Percentiles rank a stretch among this genome's conserved stretches.
Evolutionary conservation across 176 grass and related monocot genomes (phyloP).

Genomic region (Ananas comosus): DNA sequence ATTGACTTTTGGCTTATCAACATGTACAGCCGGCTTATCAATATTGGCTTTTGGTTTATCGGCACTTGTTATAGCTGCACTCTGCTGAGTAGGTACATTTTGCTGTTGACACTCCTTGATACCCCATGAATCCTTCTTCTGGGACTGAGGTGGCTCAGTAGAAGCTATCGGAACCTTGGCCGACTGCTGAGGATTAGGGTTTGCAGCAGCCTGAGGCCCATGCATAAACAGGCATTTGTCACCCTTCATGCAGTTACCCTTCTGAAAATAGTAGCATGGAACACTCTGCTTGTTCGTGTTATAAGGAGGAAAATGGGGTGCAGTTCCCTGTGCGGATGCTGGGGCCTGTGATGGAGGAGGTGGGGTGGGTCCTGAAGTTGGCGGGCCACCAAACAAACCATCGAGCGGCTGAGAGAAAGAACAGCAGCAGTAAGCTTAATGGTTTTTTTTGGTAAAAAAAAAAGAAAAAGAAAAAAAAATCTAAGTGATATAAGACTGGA

Average conservation of each 20-base stretch:
- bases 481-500: no score
- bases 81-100: slow-evolving; percentile 21
- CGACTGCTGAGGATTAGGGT: slow-evolving; percentile 34
- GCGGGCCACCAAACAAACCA: slow-evolving; percentile 43
- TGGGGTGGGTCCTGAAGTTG: slow-evolving; percentile 30
- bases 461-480: background rate
- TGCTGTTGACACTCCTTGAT: slow-evolving; percentile 12
- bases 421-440: slow-evolving; percentile 24
- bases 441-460: background rate
- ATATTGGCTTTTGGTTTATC: slow-evolving; percentile 22
- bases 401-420: slow-evolving; percentile 66
- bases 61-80: slow-evolving; percentile 5
- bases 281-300: slow-evolving; percentile 54
- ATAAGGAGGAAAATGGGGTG: slow-evolving; percentile 31
- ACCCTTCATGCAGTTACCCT: slow-evolving; percentile 91
- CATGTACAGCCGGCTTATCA: slow-evolving; percentile 13
- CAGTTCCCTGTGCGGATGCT: background rate
- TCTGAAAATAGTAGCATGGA: slow-evolving; percentile 94
- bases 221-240: slow-evolving; percentile 82
- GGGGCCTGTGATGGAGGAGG: slow-evolving; percentile 7
- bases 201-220: slow-evolving; percentile 35
- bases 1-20: slow-evolving; percentile 25
- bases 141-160: slow-evolving; percentile 27
- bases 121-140: slow-evolving; percentile 32
- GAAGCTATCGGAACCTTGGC: slow-evolving; percentile 34